Base-by-base conservation (phyloP, 2,329 filamentous ascomycete genomes). In the Hyphodiscus sp. region DNA sequence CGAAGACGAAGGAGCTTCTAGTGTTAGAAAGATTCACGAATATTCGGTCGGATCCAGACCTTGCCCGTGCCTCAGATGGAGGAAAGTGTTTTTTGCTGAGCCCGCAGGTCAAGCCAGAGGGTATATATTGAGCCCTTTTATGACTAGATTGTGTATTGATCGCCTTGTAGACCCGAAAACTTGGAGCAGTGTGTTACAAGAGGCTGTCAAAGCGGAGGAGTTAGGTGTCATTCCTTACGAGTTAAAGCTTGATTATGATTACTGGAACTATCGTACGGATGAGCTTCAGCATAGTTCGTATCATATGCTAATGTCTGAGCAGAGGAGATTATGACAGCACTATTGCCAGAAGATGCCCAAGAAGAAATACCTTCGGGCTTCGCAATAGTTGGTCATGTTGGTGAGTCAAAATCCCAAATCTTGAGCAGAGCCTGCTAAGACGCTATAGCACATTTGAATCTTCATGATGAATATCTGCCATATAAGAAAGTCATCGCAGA, bases 401-500 rank as follows among this genome's bases (percentile, higher is more conserved):
- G 85, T 87, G 75, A 58, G 79, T 71, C 18, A 13, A 4, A 2
- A n/a, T 23, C n/a, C 29, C 19, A 20, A 41, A 6, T 11, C 10
- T 20, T 11, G 7, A 20, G 26, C 7, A 9, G 6, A 11, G 26
- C 13, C 11, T 45, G 33, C 47, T 49, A 23, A 49, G 20, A 9
- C 20, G 11, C 16, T 16, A 0, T 52, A 85, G 92, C 91, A 42
- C 94, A 99, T 67, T 75, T 99, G 54, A 99, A 99, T 70, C 83
- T 99, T 30, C 83, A 89, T 49, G 83, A 88, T 19, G 80, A 85
- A 59, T 96, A 91, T 66, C 74, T 90, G 11, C 89, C 88, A 0
- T 96, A 95, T 75, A 96, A 94, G 70, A 70, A 86, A 60, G 69
- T 97, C 43, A 91, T 97, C 48, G 94, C 87, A 0, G 77, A 92